These are phyloP conservation scores for Tephrocybe rancida DNA, from an alignment of 768 basidiomycete genomes.

Conservation along the genomic window DNA sequence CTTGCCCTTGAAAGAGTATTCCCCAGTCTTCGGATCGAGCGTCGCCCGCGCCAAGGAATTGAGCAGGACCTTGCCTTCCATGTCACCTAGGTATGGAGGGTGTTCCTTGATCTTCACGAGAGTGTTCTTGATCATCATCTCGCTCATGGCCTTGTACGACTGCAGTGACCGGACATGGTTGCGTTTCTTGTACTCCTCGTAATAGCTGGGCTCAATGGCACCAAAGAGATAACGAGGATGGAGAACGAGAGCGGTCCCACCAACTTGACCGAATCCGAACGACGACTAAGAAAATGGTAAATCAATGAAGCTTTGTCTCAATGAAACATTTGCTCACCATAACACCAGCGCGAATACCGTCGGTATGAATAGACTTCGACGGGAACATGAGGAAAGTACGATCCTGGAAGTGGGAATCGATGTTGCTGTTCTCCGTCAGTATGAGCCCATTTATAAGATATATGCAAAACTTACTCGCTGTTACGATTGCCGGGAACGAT, in stretches of 20 bases:
- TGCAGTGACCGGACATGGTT: constrained; percentile 67
- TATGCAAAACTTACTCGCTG: constrained; percentile 72
- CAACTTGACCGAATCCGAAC: constrained; percentile 99
- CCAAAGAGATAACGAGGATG: constrained; percentile 93
- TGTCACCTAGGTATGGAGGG: constrained; percentile 84
- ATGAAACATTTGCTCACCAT: constrained; percentile 60
- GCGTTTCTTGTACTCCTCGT: constrained; percentile 73
- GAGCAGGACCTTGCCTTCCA: constrained; percentile 84
- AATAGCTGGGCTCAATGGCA: constrained; percentile 74
- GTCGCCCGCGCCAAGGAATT: constrained; percentile 91
- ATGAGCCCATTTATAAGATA: not conserved
- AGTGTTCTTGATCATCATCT: constrained; percentile 93
- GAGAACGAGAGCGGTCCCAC: constrained; percentile 85
- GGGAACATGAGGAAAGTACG: constrained; percentile 96
- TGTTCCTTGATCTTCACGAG: constrained; percentile 94
- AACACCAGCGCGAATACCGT: constrained; percentile 84
- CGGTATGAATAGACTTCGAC: constrained; percentile 93
- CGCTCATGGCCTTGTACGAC: constrained; percentile 90
- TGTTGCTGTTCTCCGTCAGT: constrained; percentile 58
- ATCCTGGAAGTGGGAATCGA: constrained; percentile 90
- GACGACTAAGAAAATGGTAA: constrained; percentile 63
- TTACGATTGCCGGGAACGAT: constrained; percentile 95
- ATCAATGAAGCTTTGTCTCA: not conserved
- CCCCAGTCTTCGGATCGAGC: constrained; percentile 82
- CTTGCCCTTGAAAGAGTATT: constrained; percentile 77